Evolutionary conservation across 176 grass and related monocot genomes (phyloP), one percentile per base, ranked within the genome.

Genomic region (Melocanna baccifera): DNA sequence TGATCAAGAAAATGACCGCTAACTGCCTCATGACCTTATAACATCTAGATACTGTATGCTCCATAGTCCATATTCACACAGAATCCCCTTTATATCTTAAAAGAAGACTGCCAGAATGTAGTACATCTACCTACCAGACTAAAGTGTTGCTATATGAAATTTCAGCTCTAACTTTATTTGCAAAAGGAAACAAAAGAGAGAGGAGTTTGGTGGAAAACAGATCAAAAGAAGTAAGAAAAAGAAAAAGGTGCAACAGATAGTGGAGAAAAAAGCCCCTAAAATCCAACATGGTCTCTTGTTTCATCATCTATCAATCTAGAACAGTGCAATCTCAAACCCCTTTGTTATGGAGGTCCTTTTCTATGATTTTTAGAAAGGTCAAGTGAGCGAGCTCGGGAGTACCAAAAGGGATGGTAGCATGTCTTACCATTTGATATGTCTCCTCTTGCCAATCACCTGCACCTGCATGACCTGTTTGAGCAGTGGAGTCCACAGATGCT

Each of bases 401-500:
- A 40, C 20, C 22, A 51, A 62, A 61, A 72, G 45, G 46, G 50
- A 39, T 76, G 36, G 43, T 14, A 50, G 42, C 79, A 78, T 82
- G 66, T 15, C 41, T 79, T 77, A 94, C 95, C 92, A 82, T 94
- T 83, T 97, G 89, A 83, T 94, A 97, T 41, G 72, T 39, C 75
- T 94, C 95, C 86, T 97, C 95, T 62, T 92, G 92, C 73, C 58
- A 75, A 91, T 94, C 92, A 71, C 63, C 78, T 42, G 47, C 30
- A 69, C 76, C 89, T 76, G 63, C 16, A 75, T 85, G 75, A 80
- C 84, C 88, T 67, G 92, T 91, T 89, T 94, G 95, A 85, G 88
- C 90, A 88, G 87, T 91, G 26, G 84, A 90, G 77, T 94, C 88
- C 71, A 81, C 72, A 82, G 95, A 92, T 86, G 84, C 92, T 91